A percentile compares a stretch with the other conserved stretches of the same genome.
These are phyloP conservation scores for Cruciata laevipes DNA, from an alignment of 257 asterid species.

Conservation along the genomic window DNA sequence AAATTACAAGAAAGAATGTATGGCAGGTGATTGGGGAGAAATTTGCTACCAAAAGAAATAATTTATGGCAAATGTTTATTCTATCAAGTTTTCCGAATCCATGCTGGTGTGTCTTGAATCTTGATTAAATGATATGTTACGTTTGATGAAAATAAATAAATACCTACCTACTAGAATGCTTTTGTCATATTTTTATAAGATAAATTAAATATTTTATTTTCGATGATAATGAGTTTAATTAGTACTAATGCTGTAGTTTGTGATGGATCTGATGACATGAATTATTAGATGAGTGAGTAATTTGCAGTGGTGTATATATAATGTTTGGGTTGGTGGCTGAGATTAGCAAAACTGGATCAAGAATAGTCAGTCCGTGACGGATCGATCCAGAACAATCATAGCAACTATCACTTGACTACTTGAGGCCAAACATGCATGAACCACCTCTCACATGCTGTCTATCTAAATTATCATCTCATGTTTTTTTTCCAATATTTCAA, in stretches of 20 bases:
- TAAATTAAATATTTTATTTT: too few species aligned
- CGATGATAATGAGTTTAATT: too few species aligned
- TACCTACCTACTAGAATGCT: too few species aligned
- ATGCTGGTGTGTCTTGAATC: not conserved
- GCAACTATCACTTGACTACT: not conserved
- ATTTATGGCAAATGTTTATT: not conserved
- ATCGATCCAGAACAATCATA: not conserved
- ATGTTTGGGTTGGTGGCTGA: not conserved
- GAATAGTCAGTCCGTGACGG: constrained; percentile 18
- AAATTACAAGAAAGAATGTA: constrained; percentile 2
- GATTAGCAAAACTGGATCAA: not conserved
- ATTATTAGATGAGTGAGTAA: not conserved
- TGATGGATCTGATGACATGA: not conserved
- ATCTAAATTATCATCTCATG: too few species aligned
- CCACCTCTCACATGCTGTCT: not conserved
- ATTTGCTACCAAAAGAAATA: not conserved
- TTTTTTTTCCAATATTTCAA: too few species aligned
- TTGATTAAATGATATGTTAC: too few species aligned
- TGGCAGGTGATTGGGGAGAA: not conserved
- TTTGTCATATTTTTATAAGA: too few species aligned
- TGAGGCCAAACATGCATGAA: not conserved
- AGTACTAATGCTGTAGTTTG: too few species aligned
- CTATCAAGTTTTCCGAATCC: not conserved
- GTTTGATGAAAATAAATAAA: too few species aligned
- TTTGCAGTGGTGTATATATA: not conserved